Evolutionary conservation across 257 asterid species (phyloP).

Genomic region (Solanum etuberosum): DNA sequence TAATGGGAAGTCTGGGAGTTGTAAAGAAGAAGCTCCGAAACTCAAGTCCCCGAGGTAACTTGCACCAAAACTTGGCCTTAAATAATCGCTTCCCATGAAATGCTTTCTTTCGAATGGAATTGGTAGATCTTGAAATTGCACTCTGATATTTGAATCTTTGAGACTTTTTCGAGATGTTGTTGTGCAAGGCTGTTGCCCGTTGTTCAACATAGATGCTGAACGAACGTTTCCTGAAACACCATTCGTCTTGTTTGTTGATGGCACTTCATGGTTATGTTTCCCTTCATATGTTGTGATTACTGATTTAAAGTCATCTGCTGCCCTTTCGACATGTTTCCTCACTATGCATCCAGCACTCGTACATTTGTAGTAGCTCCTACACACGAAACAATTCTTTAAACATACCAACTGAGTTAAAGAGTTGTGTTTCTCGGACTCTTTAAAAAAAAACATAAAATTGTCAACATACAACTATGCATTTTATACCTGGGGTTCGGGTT

Average conservation of each 20-base stretch:
- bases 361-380: constrained; percentile 91
- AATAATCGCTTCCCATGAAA: neutral
- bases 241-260: constrained; percentile 17
- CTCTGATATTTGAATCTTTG: neutral
- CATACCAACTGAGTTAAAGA: neutral
- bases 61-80: neutral
- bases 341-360: constrained; percentile 68
- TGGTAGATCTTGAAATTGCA: neutral
- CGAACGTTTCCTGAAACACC: neutral
- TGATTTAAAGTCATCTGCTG: constrained; percentile 45
- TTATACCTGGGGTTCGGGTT: constrained; percentile 81
- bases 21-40: neutral
- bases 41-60: neutral
- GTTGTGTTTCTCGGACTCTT: neutral
- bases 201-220: neutral
- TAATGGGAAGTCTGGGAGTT: neutral
- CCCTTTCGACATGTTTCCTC: constrained; percentile 81
- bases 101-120: neutral
- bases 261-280: constrained; percentile 65
- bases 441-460: neutral
- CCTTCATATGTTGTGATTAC: constrained; percentile 83
- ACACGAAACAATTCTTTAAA: neutral
- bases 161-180: neutral
- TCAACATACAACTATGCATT: neutral
- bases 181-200: neutral